These are phyloP conservation scores for Barbarea vulgaris DNA, from an alignment of 345 rosid species.

Conservation along the genomic window DNA sequence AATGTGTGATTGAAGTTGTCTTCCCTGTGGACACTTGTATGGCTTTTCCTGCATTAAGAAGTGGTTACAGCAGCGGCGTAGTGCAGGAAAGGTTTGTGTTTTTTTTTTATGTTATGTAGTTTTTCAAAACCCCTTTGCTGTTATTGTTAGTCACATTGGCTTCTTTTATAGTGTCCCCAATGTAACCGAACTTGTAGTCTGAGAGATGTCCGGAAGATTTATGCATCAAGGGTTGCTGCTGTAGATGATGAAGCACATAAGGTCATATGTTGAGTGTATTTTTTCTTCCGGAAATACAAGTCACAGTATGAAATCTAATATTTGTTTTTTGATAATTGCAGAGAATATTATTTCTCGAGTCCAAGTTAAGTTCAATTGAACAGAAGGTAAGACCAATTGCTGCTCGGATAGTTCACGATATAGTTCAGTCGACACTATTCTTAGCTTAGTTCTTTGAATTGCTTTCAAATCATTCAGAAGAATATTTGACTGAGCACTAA, in stretches of 20 bases:
- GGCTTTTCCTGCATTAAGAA: constrained; percentile 77
- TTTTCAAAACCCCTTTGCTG: too few relatives aligned
- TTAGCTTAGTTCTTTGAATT: constrained; percentile 4
- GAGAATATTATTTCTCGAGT: constrained; percentile 69
- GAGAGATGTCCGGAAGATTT: constrained; percentile 72
- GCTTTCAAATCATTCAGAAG: background rate
- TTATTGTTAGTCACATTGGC: too few relatives aligned
- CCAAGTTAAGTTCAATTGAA: constrained; percentile 59
- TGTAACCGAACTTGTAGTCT: constrained; percentile 63
- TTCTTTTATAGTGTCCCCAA: constrained; percentile 71
- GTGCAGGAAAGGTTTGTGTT: constrained; percentile 60
- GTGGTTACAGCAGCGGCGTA: constrained; percentile 64
- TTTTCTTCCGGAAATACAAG: background rate
- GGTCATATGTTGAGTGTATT: constrained; percentile 40
- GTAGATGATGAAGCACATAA: constrained; percentile 73
- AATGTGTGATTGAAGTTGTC: constrained; percentile 56
- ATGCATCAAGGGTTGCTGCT: constrained; percentile 71
- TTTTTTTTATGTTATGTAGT: constrained; percentile 25
- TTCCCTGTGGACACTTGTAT: constrained; percentile 91
- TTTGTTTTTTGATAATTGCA: constrained; percentile 23
- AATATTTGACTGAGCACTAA: background rate
- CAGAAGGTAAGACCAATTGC: constrained; percentile 52
- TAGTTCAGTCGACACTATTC: background rate
- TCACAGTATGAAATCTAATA: constrained; percentile 8
- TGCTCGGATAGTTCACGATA: background rate